Evolutionary conservation across 2,329 filamentous ascomycete species (phyloP), one percentile per base, ranked within the genome.

Genomic region (Cladophialophora immunda): DNA sequence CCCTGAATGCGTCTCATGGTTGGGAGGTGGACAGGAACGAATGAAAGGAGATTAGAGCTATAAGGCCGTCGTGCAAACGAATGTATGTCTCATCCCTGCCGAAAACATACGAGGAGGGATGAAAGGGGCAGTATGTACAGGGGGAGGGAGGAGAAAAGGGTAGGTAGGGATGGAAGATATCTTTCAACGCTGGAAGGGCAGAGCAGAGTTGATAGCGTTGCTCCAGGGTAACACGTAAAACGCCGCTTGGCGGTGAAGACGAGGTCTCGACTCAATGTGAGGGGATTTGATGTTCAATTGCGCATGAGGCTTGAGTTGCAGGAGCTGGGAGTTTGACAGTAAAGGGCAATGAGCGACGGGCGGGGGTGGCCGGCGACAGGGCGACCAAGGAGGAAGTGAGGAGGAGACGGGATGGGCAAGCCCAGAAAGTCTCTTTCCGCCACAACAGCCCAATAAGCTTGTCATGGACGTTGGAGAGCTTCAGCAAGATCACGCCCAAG

Each of bases 1-100:
- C 71, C 70, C 53, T 70, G 68, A 27, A 65, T 52, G 41, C 70
- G 68, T 58, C 66, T 65, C 68, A 68, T 72, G 54, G 30, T 67
- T 22, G 53, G 47, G 62, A 25, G 38, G 50, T 19, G 36, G 41
- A 56, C 7, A 29, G 27, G 30, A 17, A 11, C 62, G 53, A n/a
- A 52, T 30, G n/a, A 36, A 27, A 29, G 58, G 45, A 13, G 34
- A 50, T 57, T 59, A 45, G 32, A 47, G 25, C 56, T 65, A 67
- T 68, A 53, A 62, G 34, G 8, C 45, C 25, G 57, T 9, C 15
- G 55, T 45, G 36, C 55, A 54, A 52, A 17, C 59, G 36, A 47
- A 50, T 45, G 25, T 62, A 67, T 65, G 62, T 67, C 19, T 67
- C 68, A 69, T 69, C 61, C 68, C 68, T 65, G 45, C 19, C 36